Evolutionary conservation across 257 asterid species (phyloP), one percentile per base, ranked within the genome.

Genomic region (Jacaranda copaia): DNA sequence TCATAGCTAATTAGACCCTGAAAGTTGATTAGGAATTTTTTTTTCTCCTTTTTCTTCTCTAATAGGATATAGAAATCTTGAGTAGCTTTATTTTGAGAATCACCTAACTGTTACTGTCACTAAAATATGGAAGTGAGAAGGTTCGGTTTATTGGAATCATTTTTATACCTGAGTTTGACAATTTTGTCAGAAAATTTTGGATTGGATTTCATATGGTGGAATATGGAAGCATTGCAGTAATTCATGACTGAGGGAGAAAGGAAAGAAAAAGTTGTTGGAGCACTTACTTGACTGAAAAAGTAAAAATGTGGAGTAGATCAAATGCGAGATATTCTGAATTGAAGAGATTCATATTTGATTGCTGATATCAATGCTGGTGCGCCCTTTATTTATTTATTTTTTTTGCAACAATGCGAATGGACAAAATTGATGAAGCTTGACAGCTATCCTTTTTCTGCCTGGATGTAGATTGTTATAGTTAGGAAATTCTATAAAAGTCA

Each of bases 81-180:
- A 39, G 68, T 78, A 62, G 67, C 11, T 60, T 48, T 70, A 40
- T 49, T 45, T 71, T 48, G 59, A 11, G 46, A 7, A 38, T 16
- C 35, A 51, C 60, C 51, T 43, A 52, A 10, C 60, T 52, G 8
- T 42, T 42, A 42, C 46, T 5, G 8, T 42, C 6, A 42, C 8
- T 1, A 42, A 42, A 42, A 42, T 5, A 42, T 42, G 46, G 46
- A 42, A 42, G 46, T 5, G 46, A 42, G 19, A 35, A 73, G 58
- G 53, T 43, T 72, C 48, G 12, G n/a, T 61, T 6, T 63, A 15
- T 40, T 46, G 8, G 5, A 59, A 16, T 48, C 19, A 1, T n/a
- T 43, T 55, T 5, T 60, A 7, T 51, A 14, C 64, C 46, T 68
- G 66, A 65, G 42, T 25, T 59, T 58, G 46, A 39, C 13, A 60